Percentiles rank a stretch among this genome's conserved stretches.
phyloP scores from a whole-genome alignment of 2,329 filamentous ascomycete genomes.

The Trichoderma hamatum region DNA sequence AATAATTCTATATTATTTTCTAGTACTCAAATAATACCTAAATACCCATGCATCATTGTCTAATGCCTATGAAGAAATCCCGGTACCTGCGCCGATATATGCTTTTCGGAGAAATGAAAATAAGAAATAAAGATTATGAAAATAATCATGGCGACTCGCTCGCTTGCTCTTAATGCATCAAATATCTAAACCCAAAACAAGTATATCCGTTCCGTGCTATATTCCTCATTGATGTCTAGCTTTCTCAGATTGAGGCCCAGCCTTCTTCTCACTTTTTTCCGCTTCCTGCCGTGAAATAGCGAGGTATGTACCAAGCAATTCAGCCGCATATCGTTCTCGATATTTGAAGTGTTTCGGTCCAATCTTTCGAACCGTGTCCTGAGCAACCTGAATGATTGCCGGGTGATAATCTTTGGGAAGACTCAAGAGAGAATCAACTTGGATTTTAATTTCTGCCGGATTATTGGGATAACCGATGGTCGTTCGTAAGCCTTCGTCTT shows the following conservation, averaged over 20 bases:
- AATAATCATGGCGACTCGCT: not conserved
- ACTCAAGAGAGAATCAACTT: slow-evolving; percentile 23
- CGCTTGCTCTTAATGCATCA: slow-evolving; percentile 5
- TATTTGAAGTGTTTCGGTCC: slow-evolving; percentile 30
- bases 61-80: not conserved
- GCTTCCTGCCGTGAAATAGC: not conserved
- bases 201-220: not conserved
- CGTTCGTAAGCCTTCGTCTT: slow-evolving; percentile 13
- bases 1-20: not conserved
- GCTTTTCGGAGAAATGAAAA: not conserved
- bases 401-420: slow-evolving; percentile 28
- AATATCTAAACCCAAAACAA: not conserved
- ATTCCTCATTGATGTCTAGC: not conserved
- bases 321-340: slow-evolving; percentile 32
- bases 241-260: not conserved
- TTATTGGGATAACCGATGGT: slow-evolving; percentile 19
- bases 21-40: not conserved
- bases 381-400: slow-evolving; percentile 27
- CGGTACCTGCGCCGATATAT: slow-evolving; percentile 1
- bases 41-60: not conserved
- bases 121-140: not conserved
- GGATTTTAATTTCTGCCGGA: slow-evolving; percentile 25
- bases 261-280: not conserved
- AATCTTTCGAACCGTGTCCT: slow-evolving; percentile 23
- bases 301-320: slow-evolving; percentile 33